Base-by-base conservation (phyloP, 2,329 filamentous ascomycete species). In the Dothidotthia symphoricarpi region DNA sequence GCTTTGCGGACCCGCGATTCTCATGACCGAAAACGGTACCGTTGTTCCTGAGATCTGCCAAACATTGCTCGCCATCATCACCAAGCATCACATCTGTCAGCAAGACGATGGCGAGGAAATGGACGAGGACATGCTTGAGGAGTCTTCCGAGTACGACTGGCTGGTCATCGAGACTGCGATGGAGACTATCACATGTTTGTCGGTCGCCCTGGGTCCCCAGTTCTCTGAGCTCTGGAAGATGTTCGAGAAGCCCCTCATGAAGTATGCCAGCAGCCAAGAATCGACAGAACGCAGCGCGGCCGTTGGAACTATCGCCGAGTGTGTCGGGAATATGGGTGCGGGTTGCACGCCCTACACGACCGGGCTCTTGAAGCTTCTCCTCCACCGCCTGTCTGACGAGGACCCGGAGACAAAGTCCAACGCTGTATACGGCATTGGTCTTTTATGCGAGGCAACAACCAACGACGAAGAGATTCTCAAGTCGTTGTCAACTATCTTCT, bases 61-160 rank as follows among this genome's bases (percentile, higher is more conserved):
- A 19, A 80, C 87, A 41, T 71, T 96, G 39, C 77, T 82, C 44
- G 76, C 85, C 33, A 83, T 97, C 61, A 85, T 97, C 60, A 91
- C 85, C 47, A 90, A 91, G 69, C 83, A 86, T 47, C 93, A 98
- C 71, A 83, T 87, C 39, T 96, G 88, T 74, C 93, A 98, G 71
- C 81, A 91, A 61, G 91, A 96, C 61, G 80, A 94, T 15, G 87
- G 85, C 39, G 89, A 91, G 54, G 80, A 85, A 46, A 82, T 83
- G n/a, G 74, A 82, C 8, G 81, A 86, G 39, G 81, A 86, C 32
- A 74, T 73, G 36, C 66, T 75, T 10, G 75, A 81, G 33, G 91
- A 89, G 64, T 86, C 85, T 19, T 95, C 91, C 2, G 93, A 98
- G 72, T 95, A 95, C 60, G 93, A 97, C 74, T 97, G 93, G 93